These are phyloP conservation scores for Physaria fendleri DNA, from an alignment of 345 rosid species.

Conservation along the genomic window DNA sequence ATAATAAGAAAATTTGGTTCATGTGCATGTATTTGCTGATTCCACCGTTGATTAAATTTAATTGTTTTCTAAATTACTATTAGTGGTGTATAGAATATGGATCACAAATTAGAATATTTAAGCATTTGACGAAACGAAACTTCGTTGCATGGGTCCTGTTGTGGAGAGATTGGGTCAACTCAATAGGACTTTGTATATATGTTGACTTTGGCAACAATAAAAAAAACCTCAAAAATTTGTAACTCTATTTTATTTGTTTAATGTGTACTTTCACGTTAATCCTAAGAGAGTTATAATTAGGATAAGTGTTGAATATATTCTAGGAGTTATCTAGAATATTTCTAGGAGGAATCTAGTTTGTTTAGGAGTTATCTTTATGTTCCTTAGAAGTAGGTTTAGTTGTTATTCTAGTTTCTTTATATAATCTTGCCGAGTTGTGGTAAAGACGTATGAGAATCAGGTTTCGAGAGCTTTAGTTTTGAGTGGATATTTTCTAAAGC, in stretches of 20 bases:
- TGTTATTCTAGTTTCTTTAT: no score
- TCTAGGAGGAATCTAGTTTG: no score
- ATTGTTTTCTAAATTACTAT: neutral
- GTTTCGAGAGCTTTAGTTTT: no score
- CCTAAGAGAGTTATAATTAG: no score
- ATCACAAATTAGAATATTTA: neutral
- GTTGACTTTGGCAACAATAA: slow-evolving; percentile 15
- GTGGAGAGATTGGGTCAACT: slow-evolving; percentile 13
- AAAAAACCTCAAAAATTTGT: neutral
- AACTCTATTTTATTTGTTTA: neutral
- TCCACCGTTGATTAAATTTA: neutral
- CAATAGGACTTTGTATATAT: slow-evolving; percentile 12
- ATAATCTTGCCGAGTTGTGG: no score
- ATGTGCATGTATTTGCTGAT: neutral
- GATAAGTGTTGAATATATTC: no score
- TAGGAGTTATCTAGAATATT: no score
- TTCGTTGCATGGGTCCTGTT: slow-evolving; percentile 10
- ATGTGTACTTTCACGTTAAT: neutral
- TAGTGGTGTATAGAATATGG: neutral
- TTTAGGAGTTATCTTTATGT: no score
- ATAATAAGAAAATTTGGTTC: neutral
- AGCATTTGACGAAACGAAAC: slow-evolving; percentile 17
- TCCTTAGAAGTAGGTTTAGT: no score
- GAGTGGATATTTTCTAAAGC: no score
- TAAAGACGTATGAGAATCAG: no score